These are phyloP conservation scores for Pseudomonodictys pantanalensis DNA, from an alignment of 495 filamentous ascomycete species.

Conservation along the genomic window DNA sequence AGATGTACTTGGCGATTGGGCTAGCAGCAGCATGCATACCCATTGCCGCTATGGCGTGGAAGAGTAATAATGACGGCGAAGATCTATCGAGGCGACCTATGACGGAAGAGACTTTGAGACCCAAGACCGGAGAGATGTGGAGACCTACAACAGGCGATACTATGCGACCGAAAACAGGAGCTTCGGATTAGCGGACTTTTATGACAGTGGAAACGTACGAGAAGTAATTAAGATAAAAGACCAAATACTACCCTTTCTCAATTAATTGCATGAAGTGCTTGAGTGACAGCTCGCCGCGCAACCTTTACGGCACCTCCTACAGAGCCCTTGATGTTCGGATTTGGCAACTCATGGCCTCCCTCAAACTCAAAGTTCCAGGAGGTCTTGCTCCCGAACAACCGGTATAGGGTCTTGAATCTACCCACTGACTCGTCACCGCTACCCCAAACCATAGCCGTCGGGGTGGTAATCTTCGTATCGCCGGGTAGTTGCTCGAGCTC, in stretches of 20 bases:
- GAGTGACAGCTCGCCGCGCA: neutral
- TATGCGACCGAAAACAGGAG: no score
- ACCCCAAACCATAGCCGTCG: neutral
- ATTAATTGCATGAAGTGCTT: neutral
- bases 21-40: conserved; percentile 16
- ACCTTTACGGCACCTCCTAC: neutral
- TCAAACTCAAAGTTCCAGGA: neutral
- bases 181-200: no score
- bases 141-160: no score
- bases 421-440: neutral
- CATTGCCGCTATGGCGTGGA: neutral
- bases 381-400: neutral
- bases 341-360: neutral
- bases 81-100: no score
- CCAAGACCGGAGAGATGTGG: no score
- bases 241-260: no score
- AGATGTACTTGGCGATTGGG: conserved; percentile 8
- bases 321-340: neutral
- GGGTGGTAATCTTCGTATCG: neutral
- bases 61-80: neutral
- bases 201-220: no score
- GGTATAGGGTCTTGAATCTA: neutral
- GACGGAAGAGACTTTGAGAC: no score
- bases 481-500: neutral
- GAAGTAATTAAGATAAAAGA: no score